These are phyloP conservation scores for Bipolaris oryzae DNA, from an alignment of 2,329 filamentous ascomycete genomes.

Conservation along the genomic window DNA sequence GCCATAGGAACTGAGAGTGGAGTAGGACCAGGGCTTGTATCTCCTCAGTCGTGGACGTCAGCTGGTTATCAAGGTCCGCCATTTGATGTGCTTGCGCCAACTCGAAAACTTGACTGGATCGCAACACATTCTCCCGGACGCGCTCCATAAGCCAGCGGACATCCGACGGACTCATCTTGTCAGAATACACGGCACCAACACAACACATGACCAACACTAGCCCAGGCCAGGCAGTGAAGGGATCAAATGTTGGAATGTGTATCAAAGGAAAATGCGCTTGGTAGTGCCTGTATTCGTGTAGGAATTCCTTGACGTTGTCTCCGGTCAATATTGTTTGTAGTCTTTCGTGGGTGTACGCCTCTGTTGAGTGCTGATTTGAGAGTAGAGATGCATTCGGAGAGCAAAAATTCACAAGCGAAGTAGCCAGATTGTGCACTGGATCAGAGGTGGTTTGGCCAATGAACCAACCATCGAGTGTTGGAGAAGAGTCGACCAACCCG, in stretches of 20 bases:
- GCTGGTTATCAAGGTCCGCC: conserved; percentile 47
- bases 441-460: conserved; percentile 47
- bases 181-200: conserved; percentile 76
- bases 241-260: conserved; percentile 73
- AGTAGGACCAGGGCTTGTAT: conserved; percentile 70
- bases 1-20: conserved; percentile 69
- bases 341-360: conserved; percentile 59
- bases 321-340: conserved; percentile 65
- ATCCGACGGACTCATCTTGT: conserved; percentile 63
- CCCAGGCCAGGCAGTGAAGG: conserved; percentile 68
- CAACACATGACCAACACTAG: conserved; percentile 73
- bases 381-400: conserved; percentile 52
- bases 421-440: conserved; percentile 54
- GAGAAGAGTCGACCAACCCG: conserved; percentile 50
- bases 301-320: conserved; percentile 72
- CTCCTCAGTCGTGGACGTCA: conserved; percentile 63
- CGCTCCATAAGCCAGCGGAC: conserved; percentile 72
- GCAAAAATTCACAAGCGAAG: conserved; percentile 57
- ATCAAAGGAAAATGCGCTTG: conserved; percentile 76
- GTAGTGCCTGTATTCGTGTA: conserved; percentile 74
- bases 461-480: conserved; percentile 51
- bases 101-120: conserved; percentile 60
- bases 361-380: conserved; percentile 29
- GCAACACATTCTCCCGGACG: conserved; percentile 64
- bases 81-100: conserved; percentile 47